These are phyloP conservation scores for Crithidia bombi DNA, from an alignment of 208 protist genomes.

Conservation along the genomic window DNA sequence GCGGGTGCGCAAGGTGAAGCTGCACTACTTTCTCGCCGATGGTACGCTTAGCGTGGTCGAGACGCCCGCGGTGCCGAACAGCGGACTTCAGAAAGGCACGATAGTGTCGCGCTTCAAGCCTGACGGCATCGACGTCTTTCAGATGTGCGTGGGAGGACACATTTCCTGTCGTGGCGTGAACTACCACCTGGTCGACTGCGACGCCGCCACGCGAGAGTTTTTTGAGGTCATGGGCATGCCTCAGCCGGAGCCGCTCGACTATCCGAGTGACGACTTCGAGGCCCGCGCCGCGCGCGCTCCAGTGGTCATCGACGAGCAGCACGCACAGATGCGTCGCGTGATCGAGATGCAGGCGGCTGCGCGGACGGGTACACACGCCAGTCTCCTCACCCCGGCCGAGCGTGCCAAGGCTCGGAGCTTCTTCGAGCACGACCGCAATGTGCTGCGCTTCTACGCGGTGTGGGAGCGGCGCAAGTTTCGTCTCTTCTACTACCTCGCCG, in stretches of 20 bases:
- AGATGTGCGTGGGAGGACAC: constrained; percentile 82
- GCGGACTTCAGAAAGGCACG: constrained; percentile 91
- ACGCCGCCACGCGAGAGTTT: constrained; percentile 95
- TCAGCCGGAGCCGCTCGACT: constrained; percentile 65
- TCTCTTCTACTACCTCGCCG: constrained; percentile 96
- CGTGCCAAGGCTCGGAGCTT: constrained; percentile 81
- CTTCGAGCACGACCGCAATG: constrained; percentile 94
- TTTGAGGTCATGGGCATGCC: constrained; percentile 80
- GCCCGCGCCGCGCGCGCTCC: constrained; percentile 23
- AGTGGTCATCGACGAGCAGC: constrained; percentile 58
- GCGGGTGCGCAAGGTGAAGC: constrained; percentile 91
- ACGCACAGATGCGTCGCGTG: constrained; percentile 81
- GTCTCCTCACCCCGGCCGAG: constrained; percentile 82
- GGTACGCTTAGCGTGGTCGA: constrained; percentile 95
- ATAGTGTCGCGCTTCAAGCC: constrained; percentile 87
- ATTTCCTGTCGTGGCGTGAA: constrained; percentile 86
- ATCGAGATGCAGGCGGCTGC: constrained; percentile 80
- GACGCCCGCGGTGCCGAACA: constrained; percentile 90
- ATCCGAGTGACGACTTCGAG: constrained; percentile 88
- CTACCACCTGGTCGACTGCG: constrained; percentile 94
- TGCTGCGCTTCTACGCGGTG: constrained; percentile 94
- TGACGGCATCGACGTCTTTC: constrained; percentile 72
- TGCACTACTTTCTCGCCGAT: constrained; percentile 95
- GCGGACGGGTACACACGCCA: constrained; percentile 72
- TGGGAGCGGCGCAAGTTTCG: constrained; percentile 95